These are phyloP conservation scores for Fonsecaea nubica DNA, from an alignment of 2,329 filamentous ascomycete genomes.

Conservation along the genomic window DNA sequence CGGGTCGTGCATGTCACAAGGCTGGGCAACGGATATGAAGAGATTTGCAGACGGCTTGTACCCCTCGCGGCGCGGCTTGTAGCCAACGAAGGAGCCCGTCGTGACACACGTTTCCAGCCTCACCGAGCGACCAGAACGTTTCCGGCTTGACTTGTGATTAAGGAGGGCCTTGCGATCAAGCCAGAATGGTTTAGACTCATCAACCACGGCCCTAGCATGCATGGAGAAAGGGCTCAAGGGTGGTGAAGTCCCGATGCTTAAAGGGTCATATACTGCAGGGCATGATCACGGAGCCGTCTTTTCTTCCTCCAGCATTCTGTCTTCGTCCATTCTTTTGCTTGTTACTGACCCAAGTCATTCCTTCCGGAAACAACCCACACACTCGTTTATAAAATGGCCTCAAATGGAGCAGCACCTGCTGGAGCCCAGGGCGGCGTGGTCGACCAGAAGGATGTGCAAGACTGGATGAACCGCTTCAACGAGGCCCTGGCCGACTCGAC, in stretches of 20 bases:
- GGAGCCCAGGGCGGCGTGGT: slow-evolving; percentile 18
- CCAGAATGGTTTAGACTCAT: neutral
- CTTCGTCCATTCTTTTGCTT: slow-evolving; percentile 1
- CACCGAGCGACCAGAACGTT: slow-evolving; percentile 7
- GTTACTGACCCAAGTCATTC: slow-evolving; percentile 40
- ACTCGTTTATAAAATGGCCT: slow-evolving; percentile 12
- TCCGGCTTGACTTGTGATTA: slow-evolving; percentile 1
- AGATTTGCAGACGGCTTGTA: slow-evolving; percentile 2
- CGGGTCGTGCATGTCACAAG: slow-evolving; percentile 11
- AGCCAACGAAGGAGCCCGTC: slow-evolving; percentile 11
- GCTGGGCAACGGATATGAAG: neutral
- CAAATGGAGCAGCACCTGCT: slow-evolving; percentile 5
- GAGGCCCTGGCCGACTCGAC: slow-evolving; percentile 29
- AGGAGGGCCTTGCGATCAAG: slow-evolving; percentile 7
- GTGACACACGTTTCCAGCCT: slow-evolving; percentile 10
- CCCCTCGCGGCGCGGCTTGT: neutral
- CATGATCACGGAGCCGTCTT: neutral
- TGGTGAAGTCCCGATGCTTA: neutral
- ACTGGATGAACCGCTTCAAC: slow-evolving; percentile 32
- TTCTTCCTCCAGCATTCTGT: neutral
- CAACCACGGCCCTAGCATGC: neutral
- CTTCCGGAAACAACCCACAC: slow-evolving; percentile 5
- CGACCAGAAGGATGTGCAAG: slow-evolving; percentile 28
- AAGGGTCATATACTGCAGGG: slow-evolving; percentile 9
- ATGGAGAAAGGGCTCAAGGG: slow-evolving; percentile 1